These are phyloP conservation scores for Radiomyces spectabilis DNA, from an alignment of 192 early-diverging fungal species.

Conservation along the genomic window DNA sequence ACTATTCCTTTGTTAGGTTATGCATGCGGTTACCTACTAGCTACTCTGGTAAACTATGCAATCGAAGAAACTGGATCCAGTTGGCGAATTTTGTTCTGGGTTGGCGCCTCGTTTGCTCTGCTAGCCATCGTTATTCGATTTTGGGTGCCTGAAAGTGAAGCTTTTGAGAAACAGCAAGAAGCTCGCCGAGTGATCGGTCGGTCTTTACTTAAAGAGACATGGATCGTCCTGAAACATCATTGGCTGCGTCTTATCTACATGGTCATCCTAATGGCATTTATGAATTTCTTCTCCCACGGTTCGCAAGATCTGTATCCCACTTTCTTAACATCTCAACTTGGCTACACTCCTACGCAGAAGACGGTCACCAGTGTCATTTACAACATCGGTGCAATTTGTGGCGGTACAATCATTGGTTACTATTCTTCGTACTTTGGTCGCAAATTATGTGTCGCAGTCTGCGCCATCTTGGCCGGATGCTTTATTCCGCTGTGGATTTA, in stretches of 20 bases:
- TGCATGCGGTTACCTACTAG: slow-evolving; percentile 59
- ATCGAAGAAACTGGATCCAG: slow-evolving; percentile 36
- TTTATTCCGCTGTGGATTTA: slow-evolving; percentile 67
- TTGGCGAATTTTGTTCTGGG: slow-evolving; percentile 70
- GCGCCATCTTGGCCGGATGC: slow-evolving; percentile 34
- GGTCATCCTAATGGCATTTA: slow-evolving; percentile 52
- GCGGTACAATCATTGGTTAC: slow-evolving; percentile 58
- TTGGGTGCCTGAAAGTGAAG: slow-evolving; percentile 57
- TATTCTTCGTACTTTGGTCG: slow-evolving; percentile 61
- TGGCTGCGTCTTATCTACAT: slow-evolving; percentile 45
- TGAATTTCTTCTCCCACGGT: slow-evolving; percentile 66
- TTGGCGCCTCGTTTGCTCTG: slow-evolving; percentile 48
- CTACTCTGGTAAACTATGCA: slow-evolving; percentile 50
- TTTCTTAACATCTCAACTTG: slow-evolving; percentile 52
- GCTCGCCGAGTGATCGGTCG: slow-evolving; percentile 14
- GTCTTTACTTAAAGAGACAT: slow-evolving; percentile 10
- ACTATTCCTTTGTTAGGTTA: slow-evolving; percentile 32
- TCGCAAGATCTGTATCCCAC: slow-evolving; percentile 67
- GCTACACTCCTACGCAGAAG: slow-evolving; percentile 40
- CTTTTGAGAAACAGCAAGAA: slow-evolving; percentile 34
- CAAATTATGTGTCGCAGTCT: slow-evolving; percentile 42
- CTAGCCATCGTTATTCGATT: slow-evolving; percentile 51
- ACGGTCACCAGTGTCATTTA: slow-evolving; percentile 53
- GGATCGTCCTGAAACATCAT: slow-evolving; percentile 28
- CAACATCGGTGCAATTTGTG: slow-evolving; percentile 60